These are phyloP conservation scores for Nitzschia sp. DNA, from an alignment of 108 stramenopile genomes.

Conservation along the genomic window DNA sequence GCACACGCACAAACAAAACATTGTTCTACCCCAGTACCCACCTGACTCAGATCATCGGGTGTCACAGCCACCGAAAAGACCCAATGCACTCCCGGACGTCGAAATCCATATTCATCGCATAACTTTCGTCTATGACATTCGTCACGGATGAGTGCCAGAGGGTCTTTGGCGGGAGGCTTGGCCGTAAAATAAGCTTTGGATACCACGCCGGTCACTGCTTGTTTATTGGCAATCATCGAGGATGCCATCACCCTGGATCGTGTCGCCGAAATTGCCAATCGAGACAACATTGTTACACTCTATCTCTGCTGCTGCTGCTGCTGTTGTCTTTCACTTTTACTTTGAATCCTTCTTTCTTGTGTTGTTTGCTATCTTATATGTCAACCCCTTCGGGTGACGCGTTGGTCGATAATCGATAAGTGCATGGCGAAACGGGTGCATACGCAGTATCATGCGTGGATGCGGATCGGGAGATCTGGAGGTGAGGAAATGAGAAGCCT, in stretches of 20 bases:
- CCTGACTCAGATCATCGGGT: conserved; percentile 21
- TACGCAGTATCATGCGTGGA: too few species aligned
- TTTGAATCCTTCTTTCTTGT: too few species aligned
- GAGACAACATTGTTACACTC: background rate
- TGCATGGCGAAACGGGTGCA: too few species aligned
- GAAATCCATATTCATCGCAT: conserved; percentile 49
- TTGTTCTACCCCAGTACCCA: too few species aligned
- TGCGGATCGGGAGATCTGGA: too few species aligned
- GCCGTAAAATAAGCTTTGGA: conserved; percentile 1
- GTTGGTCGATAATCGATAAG: too few species aligned
- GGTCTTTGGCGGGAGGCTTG: conserved; percentile 25
- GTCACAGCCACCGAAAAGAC: conserved; percentile 39
- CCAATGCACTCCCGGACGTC: conserved; percentile 53
- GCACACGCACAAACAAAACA: too few species aligned
- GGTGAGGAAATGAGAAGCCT: too few species aligned
- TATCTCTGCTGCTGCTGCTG: too few species aligned
- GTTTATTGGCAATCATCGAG: background rate
- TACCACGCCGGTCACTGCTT: background rate
- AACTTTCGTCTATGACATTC: conserved; percentile 37
- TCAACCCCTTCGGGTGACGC: too few species aligned
- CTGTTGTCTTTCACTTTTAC: too few species aligned
- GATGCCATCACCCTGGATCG: background rate
- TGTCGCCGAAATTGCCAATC: background rate
- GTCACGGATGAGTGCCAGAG: conserved; percentile 41
- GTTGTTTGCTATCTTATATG: too few species aligned